Conservation (phyloP, 2,329 filamentous ascomycete genomes). For the Blumeria hordei region DNA sequence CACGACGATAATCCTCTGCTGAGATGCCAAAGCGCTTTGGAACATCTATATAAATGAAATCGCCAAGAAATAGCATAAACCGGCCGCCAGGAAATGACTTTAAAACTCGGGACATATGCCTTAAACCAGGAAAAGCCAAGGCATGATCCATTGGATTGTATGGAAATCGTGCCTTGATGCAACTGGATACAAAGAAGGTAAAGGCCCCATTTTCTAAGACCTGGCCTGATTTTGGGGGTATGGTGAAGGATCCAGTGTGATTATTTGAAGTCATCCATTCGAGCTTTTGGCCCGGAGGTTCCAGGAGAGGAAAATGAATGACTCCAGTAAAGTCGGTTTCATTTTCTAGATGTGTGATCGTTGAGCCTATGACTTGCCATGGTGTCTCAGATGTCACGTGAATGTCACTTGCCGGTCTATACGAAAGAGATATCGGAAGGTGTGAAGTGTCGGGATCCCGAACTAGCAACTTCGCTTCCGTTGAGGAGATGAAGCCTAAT, state of each 20-base stretch:
- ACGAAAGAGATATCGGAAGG: conserved; percentile 52
- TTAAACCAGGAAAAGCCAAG: conserved; percentile 58
- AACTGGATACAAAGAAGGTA: conserved; percentile 80
- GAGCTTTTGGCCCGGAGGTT: conserved; percentile 50
- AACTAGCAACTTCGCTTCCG: conserved; percentile 56
- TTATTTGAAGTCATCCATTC: conserved; percentile 75
- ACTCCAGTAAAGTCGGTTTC: conserved; percentile 63
- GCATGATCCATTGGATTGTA: conserved; percentile 71
- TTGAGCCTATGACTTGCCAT: conserved; percentile 42
- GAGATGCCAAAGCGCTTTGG: conserved; percentile 53
- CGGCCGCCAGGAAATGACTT: conserved; percentile 39
- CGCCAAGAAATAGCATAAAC: conserved; percentile 61
- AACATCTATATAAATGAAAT: conserved; percentile 83
- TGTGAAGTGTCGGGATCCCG: conserved; percentile 56
- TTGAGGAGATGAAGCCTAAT: conserved; percentile 64
- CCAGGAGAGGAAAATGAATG: conserved; percentile 35
- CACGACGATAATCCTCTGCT: conserved; percentile 56
- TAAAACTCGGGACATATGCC: conserved; percentile 48
- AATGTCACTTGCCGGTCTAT: conserved; percentile 27
- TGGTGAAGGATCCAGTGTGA: conserved; percentile 57
- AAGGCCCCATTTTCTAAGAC: conserved; percentile 44
- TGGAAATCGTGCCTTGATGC: conserved; percentile 75
- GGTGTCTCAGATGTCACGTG: conserved; percentile 27
- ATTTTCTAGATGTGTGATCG: conserved; percentile 38
- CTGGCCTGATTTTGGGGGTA: conserved; percentile 46